Conservation (phyloP, 495 filamentous ascomycete species). For the Neurospora hispaniola region DNA sequence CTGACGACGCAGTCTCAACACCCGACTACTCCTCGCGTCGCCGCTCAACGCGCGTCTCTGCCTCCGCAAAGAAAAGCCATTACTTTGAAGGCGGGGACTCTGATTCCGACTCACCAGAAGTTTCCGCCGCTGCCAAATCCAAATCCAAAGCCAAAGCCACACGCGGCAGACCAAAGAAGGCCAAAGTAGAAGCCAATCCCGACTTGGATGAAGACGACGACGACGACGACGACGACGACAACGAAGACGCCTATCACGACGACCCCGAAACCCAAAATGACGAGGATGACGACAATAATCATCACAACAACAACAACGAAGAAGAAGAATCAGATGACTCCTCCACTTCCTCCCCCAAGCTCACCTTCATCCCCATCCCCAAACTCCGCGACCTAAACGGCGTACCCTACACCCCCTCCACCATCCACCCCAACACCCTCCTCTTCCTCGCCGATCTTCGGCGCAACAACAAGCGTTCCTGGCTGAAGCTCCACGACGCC, state of each 20-base stretch:
- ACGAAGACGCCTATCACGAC: conserved; percentile 10
- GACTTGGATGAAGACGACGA: conserved; percentile 7
- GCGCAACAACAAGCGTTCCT: conserved; percentile 67
- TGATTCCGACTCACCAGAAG: not conserved
- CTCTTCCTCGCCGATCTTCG: conserved; percentile 64
- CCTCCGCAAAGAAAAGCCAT: not conserved
- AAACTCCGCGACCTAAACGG: conserved; percentile 57
- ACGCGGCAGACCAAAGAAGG: not conserved
- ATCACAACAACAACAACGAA: conserved; percentile 14
- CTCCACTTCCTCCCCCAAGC: conserved; percentile 19
- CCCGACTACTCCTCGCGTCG: not conserved
- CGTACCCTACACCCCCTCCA: conserved; percentile 55
- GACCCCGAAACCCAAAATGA: not conserved
- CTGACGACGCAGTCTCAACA: not conserved
- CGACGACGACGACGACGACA: conserved; percentile 7
- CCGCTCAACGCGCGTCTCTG: not conserved
- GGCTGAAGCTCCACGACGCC: conserved; percentile 72
- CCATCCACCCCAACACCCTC: conserved; percentile 71
- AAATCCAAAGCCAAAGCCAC: conserved; percentile 12
- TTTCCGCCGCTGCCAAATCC: conserved; percentile 1
- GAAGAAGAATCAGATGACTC: conserved; percentile 13
- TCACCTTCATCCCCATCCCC: conserved; percentile 54
- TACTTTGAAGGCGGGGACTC: not conserved
- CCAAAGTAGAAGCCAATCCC: not conserved
- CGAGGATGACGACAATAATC: conserved; percentile 6